phyloP scores from a whole-genome alignment of 768 basidiomycete species.

The Mycena galericulata region DNA sequence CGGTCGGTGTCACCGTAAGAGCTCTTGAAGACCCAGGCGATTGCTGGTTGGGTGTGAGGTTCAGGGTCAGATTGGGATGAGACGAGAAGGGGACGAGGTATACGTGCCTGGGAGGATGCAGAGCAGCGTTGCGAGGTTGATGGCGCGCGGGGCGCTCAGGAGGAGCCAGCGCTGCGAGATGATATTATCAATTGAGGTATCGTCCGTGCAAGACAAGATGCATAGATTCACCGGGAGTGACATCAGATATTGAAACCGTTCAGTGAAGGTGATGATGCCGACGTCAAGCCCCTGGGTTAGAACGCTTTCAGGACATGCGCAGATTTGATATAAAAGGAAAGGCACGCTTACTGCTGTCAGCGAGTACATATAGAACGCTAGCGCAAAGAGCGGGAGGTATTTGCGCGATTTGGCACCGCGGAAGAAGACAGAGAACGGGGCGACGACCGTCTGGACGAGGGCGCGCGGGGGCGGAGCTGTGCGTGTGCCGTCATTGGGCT shows the following conservation, averaged over 20 bases:
- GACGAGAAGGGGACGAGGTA: not conserved
- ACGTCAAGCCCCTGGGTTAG: not conserved
- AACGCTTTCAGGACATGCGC: not conserved
- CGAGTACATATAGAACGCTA: slow-evolving; percentile 17
- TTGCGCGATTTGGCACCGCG: not conserved
- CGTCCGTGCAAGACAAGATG: too few species aligned
- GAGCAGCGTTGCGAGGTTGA: slow-evolving; percentile 15
- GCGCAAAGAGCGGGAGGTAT: slow-evolving; percentile 3
- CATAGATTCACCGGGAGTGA: not conserved
- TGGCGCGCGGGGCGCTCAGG: not conserved
- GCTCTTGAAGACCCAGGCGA: slow-evolving; percentile 7
- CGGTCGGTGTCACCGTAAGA: not conserved
- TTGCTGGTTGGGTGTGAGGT: not conserved
- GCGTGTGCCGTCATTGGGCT: not conserved
- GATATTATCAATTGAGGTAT: not conserved
- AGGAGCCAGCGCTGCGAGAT: slow-evolving; percentile 12
- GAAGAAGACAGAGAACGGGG: slow-evolving; percentile 13
- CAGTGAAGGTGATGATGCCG: not conserved
- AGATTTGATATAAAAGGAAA: not conserved
- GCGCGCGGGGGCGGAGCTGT: not conserved
- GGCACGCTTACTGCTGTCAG: not conserved
- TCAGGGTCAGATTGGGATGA: not conserved
- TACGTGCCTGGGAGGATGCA: slow-evolving; percentile 14
- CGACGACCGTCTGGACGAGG: slow-evolving; percentile 6
- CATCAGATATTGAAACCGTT: not conserved